A percentile compares a stretch with the other conserved stretches of the same genome.
Conservation (phyloP, 2,329 filamentous ascomycete species). For the Xylaria hypoxylon region DNA sequence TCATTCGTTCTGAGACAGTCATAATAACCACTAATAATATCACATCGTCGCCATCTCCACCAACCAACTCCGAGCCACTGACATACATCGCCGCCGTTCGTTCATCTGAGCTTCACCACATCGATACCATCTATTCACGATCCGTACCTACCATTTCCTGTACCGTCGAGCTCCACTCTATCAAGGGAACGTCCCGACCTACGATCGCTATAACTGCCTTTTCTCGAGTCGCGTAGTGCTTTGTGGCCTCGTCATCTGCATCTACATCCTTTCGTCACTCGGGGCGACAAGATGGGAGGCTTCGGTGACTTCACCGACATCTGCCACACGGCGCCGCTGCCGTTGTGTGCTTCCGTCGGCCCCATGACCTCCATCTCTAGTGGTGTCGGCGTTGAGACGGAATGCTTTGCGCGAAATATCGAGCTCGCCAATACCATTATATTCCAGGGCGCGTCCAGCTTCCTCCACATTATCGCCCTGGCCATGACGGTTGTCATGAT, state of each 20-base stretch:
- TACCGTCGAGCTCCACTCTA: constrained; percentile 1
- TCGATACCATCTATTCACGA: constrained; percentile 2
- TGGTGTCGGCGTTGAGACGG: constrained; percentile 82
- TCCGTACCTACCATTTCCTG: constrained; percentile 1
- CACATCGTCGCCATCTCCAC: constrained; percentile 16
- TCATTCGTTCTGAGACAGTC: constrained; percentile 39
- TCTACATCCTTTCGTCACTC: neutral
- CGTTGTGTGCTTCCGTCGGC: constrained; percentile 88
- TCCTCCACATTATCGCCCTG: constrained; percentile 91
- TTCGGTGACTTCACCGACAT: constrained; percentile 92
- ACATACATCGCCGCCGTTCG: constrained; percentile 28
- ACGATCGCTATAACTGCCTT: constrained; percentile 20
- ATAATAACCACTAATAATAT: constrained; percentile 22
- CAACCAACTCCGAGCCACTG: constrained; percentile 19
- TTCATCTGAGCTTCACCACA: constrained; percentile 10
- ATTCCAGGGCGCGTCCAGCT: constrained; percentile 90
- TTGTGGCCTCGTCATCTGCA: neutral
- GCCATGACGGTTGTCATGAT: constrained; percentile 98
- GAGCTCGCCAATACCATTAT: constrained; percentile 98
- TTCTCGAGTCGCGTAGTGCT: constrained; percentile 12
- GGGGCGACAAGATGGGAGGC: constrained; percentile 69
- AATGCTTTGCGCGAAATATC: constrained; percentile 94
- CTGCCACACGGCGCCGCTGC: constrained; percentile 86
- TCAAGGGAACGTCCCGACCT: neutral
- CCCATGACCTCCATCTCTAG: constrained; percentile 75